Percentiles rank a stretch among this genome's conserved stretches.
Conservation (phyloP, 306 rosid genomes). For the Glycine tomentella region DNA sequence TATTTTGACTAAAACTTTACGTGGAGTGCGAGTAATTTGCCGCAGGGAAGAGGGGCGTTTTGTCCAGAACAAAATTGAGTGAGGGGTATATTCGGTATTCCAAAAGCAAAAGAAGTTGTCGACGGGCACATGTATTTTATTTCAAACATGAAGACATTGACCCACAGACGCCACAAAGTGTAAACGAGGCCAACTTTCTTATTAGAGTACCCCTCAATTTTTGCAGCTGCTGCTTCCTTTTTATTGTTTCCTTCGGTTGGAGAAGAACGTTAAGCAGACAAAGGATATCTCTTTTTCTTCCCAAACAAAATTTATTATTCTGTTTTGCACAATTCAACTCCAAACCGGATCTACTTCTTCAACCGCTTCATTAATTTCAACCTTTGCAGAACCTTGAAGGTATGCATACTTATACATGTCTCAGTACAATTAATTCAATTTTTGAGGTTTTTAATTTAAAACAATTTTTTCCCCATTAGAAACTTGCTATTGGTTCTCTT, state of each 20-base stretch:
- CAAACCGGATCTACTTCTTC: constrained; percentile 37
- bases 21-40: constrained; percentile 19
- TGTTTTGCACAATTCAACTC: constrained; percentile 18
- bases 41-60: constrained; percentile 17
- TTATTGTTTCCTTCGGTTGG: background rate
- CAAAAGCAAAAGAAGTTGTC: background rate
- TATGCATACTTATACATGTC: constrained; percentile 40
- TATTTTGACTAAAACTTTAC: constrained; percentile 25
- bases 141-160: background rate
- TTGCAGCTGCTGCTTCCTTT: constrained; percentile 23
- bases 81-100: constrained; percentile 42
- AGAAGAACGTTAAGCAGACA: constrained; percentile 29
- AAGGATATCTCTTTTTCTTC: background rate
- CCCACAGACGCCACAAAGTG: constrained; percentile 30
- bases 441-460: background rate
- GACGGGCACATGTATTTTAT: constrained; percentile 41
- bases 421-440: background rate
- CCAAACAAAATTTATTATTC: constrained; percentile 28
- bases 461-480: background rate
- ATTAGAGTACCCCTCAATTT: background rate
- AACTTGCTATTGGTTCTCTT: constrained; percentile 13
- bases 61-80: background rate
- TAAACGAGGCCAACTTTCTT: constrained; percentile 34
- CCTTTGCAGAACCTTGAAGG: constrained; percentile 53
- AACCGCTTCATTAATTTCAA: constrained; percentile 48